Percentiles rank a stretch among this genome's conserved stretches.
Conservation (phyloP, 2,329 filamentous ascomycete species). For the Fusarium sp. region DNA sequence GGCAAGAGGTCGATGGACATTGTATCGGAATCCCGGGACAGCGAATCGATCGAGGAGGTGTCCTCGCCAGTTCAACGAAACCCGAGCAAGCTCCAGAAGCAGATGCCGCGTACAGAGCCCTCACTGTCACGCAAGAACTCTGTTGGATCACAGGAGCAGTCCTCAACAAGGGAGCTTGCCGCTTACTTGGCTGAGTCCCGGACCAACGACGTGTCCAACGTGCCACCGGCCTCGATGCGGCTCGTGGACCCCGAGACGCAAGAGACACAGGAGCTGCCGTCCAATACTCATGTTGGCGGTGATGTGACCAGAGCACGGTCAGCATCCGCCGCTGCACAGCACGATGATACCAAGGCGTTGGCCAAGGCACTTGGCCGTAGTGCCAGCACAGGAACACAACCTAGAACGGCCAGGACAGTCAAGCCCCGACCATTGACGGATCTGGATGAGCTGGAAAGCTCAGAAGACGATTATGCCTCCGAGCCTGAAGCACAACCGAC, state of each 20-base stretch:
- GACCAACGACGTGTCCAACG: constrained; percentile 65
- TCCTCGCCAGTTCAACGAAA: constrained; percentile 66
- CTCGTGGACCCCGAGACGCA: constrained; percentile 67
- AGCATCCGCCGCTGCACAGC: constrained; percentile 50
- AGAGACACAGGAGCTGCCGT: constrained; percentile 54
- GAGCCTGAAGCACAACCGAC: constrained; percentile 33
- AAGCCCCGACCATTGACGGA: constrained; percentile 71
- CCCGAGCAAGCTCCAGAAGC: constrained; percentile 78
- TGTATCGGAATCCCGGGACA: constrained; percentile 56
- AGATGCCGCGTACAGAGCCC: constrained; percentile 63
- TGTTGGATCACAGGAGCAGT: constrained; percentile 44
- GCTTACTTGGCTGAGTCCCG: constrained; percentile 58
- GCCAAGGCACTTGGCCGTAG: constrained; percentile 42
- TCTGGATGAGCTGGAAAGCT: constrained; percentile 77
- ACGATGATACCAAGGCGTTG: constrained; percentile 51
- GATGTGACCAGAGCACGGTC: constrained; percentile 48
- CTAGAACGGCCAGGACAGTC: constrained; percentile 63
- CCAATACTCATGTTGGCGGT: constrained; percentile 45
- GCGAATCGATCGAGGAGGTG: constrained; percentile 58
- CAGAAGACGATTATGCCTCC: constrained; percentile 57
- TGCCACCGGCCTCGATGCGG: constrained; percentile 69
- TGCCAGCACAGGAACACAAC: constrained; percentile 55
- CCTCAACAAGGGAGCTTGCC: constrained; percentile 55
- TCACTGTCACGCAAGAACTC: constrained; percentile 58
- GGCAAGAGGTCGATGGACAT: constrained; percentile 74